Base-by-base conservation (phyloP, 2,329 filamentous ascomycete species). In the Calonectria fujianensis region DNA sequence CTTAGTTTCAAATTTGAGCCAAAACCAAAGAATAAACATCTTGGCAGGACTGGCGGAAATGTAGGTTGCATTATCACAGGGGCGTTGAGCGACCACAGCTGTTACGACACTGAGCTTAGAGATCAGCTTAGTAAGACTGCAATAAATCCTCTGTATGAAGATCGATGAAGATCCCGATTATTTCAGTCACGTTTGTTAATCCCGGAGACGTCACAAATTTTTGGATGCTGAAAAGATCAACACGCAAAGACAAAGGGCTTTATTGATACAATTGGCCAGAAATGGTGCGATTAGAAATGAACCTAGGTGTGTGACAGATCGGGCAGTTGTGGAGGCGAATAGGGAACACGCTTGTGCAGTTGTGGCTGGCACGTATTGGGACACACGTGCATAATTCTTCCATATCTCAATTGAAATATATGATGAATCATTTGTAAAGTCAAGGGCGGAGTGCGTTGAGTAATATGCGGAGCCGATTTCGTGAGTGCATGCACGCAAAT, bases 131-230 rank as follows among this genome's bases (percentile, higher is more conserved):
- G 20, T 24, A 24, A 13, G n/a, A 2, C n/a, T 24, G 20, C 1
- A 48, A 13, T 48, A n/a, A 48, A n/a, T 45, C 20, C 20, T 45
- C 7, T 45, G 20, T 6, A 45, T n/a, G 14, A 14, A n/a, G 7
- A 24, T 24, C 24, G 24, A 45, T 45, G 8, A 32, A 32, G 10
- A 32, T 32, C 8, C 1, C 5, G 9, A 48, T 48, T 4, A 24
- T 48, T n/a, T 18, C 41, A 13, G n/a, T 13, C 18, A 20, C 20
- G 3, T 24, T 48, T 48, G 24, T 48, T 24, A 20, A 48, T 24
- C 4, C 1, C 2, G 11, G n/a, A 1, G 0, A n/a, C 13, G 2
- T 24, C n/a, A 24, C 45, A 24, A 1, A 48, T 48, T 9, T 24
- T 13, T 24, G 8, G 2, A 24, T 24, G 0, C 20, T 1, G 13